These are phyloP conservation scores for Sesbania bispinosa DNA, from an alignment of 306 rosid genomes.

Conservation along the genomic window DNA sequence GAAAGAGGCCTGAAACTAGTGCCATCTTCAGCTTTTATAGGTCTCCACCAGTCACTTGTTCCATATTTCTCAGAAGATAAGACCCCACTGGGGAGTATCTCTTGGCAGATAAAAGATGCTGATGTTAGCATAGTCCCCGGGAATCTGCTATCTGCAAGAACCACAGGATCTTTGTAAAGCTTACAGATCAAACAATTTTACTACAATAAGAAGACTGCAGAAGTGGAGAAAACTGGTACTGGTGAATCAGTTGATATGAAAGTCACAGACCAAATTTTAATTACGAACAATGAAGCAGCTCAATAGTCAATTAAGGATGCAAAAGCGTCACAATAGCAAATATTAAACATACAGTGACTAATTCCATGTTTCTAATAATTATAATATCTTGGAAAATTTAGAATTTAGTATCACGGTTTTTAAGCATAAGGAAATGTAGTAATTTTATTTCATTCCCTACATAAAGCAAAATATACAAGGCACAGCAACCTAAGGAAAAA, in stretches of 20 bases:
- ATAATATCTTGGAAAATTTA: background rate
- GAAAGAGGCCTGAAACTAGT: conserved; percentile 37
- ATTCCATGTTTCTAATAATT: background rate
- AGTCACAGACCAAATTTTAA: background rate
- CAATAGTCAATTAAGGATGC: background rate
- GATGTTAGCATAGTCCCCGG: conserved; percentile 44
- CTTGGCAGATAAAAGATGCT: conserved; percentile 73
- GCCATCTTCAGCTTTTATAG: conserved; percentile 48
- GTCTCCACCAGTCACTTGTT: conserved; percentile 43
- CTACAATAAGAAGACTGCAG: background rate
- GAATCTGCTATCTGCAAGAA: conserved; percentile 52
- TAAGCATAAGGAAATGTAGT: background rate
- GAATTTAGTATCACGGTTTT: background rate
- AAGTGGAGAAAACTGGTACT: background rate
- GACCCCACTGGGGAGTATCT: conserved; percentile 50
- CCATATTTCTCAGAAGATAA: conserved; percentile 49
- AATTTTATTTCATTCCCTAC: background rate
- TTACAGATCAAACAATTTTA: conserved; percentile 2
- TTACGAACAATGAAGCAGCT: background rate
- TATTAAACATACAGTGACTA: background rate
- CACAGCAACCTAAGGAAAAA: background rate
- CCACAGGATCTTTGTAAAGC: background rate
- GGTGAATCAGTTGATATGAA: background rate
- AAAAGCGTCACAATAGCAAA: background rate
- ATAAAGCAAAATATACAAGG: background rate